Base-by-base conservation (phyloP, 148 eudicot genomes). In the Amaranthus palmeri region DNA sequence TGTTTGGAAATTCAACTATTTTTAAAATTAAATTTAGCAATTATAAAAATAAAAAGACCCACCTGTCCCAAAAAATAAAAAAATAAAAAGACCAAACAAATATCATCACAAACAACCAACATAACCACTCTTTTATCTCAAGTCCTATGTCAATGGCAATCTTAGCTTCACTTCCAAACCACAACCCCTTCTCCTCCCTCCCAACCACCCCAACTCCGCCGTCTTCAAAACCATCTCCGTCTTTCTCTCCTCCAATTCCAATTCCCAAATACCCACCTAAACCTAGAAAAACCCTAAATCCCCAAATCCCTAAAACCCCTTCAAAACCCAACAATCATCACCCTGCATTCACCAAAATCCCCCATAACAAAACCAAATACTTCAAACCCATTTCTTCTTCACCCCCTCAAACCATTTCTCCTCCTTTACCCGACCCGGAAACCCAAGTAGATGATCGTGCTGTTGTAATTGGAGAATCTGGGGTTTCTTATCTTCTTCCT, bases 401-500 rank as follows among this genome's bases (percentile, higher is more conserved):
- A 42, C 81, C 85, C 47, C 80, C 78, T 18, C 52, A 79, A 43
- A 72, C 81, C 61, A 56, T 79, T 54, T 61, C 81, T 18, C 11
- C 74, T 46, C 8, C 56, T 12, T 49, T 41, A 12, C 43, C 14
- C 68, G 41, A 48, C 0, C 0, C 14, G 42, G 58, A 61, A 11
- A 4, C 2, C 10, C 18, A 52, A 8, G 75, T 67, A 40, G 84
- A 79, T 4, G 83, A 83, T 40, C 81, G 97, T 0, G 77, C 90
- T 4, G 79, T 92, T 46, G 45, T 86, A 2, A 79, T 92, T 4
- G 90, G 91, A 1, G 86, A 88, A 0, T 85, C 92, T 41, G 97
- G 97, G 42, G 83, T 92, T 13, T 88, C 96, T n/a, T 93, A 86
- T 63, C 86, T 72, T 9, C 86, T 93, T 41, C 98, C 96, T 4